Base-by-base conservation (phyloP, 2,329 filamentous ascomycete species). In the Talaromyces rugulosus region DNA sequence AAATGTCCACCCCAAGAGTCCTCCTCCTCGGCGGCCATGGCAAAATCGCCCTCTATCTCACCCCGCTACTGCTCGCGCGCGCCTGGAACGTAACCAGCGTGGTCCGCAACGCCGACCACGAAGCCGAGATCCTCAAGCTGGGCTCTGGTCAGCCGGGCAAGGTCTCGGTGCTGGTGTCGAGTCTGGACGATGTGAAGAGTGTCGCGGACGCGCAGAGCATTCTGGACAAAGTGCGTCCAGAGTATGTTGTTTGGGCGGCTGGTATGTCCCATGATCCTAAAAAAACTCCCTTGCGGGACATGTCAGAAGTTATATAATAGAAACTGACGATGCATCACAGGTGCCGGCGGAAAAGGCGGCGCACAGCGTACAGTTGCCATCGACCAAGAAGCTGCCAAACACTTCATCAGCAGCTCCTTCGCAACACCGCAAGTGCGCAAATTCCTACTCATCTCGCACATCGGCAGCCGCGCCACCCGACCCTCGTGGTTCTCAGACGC, bases 11-110 rank as follows among this genome's bases (percentile, higher is more conserved):
- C 6, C 67, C 52, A 66, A 79, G 74, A 81, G 85, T 93, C 63
- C 86, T 93, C 64, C 77, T 95, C 66, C 85, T 95, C 65, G 91
- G 91, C 70, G 91, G 91, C 69, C 90, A 93, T 78, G 91, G 91
- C 78, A 91, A 92, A 73, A 77, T 95, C 63, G 85, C 90, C 66
- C 85, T 90, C 62, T 78, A 88, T 51, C 83, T 95, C 44, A 95
- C 91, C 8, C 89, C 89, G 1, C 82, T 93, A 63, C 86, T 96
- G 7, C 85, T 95, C 50, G 81, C 86, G 57, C 86, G 87, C 66
- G 85, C 85, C 36, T 94, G 90, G 89, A 85, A 85, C 66, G 89
- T 96, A 59, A 92, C 89, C 63, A 91, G 88, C 72, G 80, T 95
- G 64, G 88, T 96, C 73, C 89, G 91, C 69, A 85, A 87, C 65